A percentile compares a stretch with the other conserved stretches of the same genome.
These are phyloP conservation scores for grape (Vitis vinifera) DNA, from an alignment of 164 flowering plant species.

Conservation along the genomic window DNA sequence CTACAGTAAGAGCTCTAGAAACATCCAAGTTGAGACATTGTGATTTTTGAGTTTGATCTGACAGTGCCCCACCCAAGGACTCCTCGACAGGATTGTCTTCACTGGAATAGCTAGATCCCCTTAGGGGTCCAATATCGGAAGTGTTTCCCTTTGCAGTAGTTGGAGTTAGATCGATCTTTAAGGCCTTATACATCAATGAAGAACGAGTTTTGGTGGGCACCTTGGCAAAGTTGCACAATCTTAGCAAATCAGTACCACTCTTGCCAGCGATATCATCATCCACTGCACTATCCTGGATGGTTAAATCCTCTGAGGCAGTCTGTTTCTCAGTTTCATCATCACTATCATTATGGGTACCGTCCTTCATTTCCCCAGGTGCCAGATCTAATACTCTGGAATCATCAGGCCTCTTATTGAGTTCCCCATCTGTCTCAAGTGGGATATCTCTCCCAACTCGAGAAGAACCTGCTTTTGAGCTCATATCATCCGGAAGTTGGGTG, in stretches of 20 bases:
- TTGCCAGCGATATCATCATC: slow-evolving; percentile 28
- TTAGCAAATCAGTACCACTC: slow-evolving; percentile 40
- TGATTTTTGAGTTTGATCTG: slow-evolving; percentile 23
- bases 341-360: slow-evolving; percentile 16
- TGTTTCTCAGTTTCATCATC: slow-evolving; percentile 35
- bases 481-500: slow-evolving; percentile 23
- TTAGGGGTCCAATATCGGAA: slow-evolving; percentile 18
- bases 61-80: slow-evolving; percentile 24
- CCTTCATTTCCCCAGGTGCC: slow-evolving; percentile 33
- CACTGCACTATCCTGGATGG: slow-evolving; percentile 13
- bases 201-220: slow-evolving; percentile 70
- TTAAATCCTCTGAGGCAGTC: slow-evolving; percentile 16
- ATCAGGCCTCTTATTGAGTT: slow-evolving; percentile 34
- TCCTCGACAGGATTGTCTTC: slow-evolving; percentile 25
- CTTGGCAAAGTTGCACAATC: slow-evolving; percentile 49
- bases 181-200: slow-evolving; percentile 34
- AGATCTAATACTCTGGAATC: slow-evolving; percentile 19
- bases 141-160: slow-evolving; percentile 24
- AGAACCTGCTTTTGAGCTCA: slow-evolving; percentile 28
- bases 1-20: slow-evolving; percentile 18
- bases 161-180: slow-evolving; percentile 30
- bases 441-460: slow-evolving; percentile 30
- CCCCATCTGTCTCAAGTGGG: slow-evolving; percentile 25
- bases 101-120: slow-evolving; percentile 17
- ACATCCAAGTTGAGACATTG: slow-evolving; percentile 23